A percentile compares a stretch with the other conserved stretches of the same genome.
Evolutionary conservation across 306 rosid genomes (phyloP).

Genomic region (Phaseolus lunatus): DNA sequence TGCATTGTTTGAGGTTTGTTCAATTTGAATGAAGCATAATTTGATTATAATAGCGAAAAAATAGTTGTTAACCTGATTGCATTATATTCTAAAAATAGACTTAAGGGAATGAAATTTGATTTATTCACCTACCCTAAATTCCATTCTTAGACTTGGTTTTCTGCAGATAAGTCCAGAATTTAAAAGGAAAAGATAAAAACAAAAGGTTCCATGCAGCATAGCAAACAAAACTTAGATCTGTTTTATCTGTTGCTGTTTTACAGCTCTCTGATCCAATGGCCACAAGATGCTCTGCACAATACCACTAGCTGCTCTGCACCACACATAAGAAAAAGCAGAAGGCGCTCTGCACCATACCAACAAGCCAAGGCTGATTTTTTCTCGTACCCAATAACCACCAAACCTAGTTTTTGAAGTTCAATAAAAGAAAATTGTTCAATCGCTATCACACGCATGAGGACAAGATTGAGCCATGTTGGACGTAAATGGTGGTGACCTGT

Average conservation of each 20-base stretch:
- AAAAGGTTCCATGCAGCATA: neutral
- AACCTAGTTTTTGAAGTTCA: too few relatives aligned
- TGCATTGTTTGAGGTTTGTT: neutral
- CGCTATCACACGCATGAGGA: too few relatives aligned
- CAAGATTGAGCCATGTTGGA: too few relatives aligned
- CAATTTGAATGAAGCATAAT: neutral
- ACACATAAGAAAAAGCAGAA: too few relatives aligned
- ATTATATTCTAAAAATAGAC: neutral
- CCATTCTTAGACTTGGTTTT: neutral
- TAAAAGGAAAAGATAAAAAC: neutral
- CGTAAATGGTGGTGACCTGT: too few relatives aligned
- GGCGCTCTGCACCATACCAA: too few relatives aligned
- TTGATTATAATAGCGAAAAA: neutral
- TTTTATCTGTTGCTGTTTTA: neutral
- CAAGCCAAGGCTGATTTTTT: too few relatives aligned
- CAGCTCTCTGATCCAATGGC: too few relatives aligned
- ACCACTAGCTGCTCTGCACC: too few relatives aligned
- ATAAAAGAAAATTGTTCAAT: too few relatives aligned
- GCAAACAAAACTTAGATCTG: neutral
- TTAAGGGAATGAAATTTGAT: neutral
- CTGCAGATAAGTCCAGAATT: neutral
- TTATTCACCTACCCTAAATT: neutral
- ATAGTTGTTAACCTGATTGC: neutral
- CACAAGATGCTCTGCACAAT: too few relatives aligned
- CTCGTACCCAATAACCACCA: too few relatives aligned